Evolutionary conservation across 768 basidiomycete genomes (phyloP).

Genomic region (Xerocomellus amylosporus): DNA sequence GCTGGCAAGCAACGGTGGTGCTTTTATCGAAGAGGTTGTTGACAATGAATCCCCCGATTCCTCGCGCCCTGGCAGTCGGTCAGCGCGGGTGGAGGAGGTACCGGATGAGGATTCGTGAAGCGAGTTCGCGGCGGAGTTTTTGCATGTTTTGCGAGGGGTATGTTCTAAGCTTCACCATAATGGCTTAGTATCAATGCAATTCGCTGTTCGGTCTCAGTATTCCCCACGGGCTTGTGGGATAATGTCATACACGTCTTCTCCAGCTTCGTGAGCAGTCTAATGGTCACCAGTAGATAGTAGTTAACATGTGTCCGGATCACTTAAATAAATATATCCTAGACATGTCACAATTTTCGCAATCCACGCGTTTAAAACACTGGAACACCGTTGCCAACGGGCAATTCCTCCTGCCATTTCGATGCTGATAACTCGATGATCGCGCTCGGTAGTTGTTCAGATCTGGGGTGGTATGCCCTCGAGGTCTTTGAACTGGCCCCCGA

Average conservation of each 20-base stretch:
- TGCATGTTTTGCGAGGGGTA: neutral
- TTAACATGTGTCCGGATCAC: neutral
- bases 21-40: slow-evolving; percentile 36
- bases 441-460: neutral
- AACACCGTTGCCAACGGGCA: neutral
- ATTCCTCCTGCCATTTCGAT: no score
- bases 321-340: neutral
- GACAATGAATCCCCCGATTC: slow-evolving; percentile 31
- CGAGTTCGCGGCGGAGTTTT: neutral
- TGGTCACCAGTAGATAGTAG: neutral
- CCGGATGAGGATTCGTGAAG: slow-evolving; percentile 39
- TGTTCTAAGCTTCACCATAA: neutral
- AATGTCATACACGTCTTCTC: neutral
- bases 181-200: neutral
- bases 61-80: slow-evolving; percentile 35
- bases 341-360: neutral
- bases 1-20: slow-evolving; percentile 41
- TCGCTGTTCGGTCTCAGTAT: slow-evolving; percentile 40
- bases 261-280: neutral
- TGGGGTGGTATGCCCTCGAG: neutral
- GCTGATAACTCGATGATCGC: neutral
- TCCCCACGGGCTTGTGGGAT: neutral
- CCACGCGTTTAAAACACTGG: neutral
- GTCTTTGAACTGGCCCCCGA: neutral
- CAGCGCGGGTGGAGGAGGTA: slow-evolving; percentile 45